These are phyloP conservation scores for Penicillium oxalicum DNA, from an alignment of 2,329 filamentous ascomycete species.

Conservation along the genomic window DNA sequence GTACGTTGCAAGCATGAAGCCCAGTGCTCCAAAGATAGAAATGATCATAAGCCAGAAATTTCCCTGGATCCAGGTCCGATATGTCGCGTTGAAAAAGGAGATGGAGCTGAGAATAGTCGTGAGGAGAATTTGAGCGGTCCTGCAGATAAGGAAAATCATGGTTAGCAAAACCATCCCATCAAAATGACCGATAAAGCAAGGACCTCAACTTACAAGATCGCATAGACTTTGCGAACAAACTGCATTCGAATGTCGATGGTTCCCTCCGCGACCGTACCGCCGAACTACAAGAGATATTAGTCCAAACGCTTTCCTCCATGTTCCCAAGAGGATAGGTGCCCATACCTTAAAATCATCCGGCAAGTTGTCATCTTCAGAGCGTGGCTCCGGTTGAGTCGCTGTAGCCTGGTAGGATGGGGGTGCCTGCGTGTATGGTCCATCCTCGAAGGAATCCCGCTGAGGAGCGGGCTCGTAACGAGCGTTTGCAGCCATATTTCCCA, in stretches of 20 bases:
- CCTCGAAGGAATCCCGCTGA: constrained; percentile 79
- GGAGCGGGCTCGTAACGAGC: constrained; percentile 79
- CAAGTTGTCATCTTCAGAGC: constrained; percentile 80
- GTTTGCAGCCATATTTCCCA: constrained; percentile 58
- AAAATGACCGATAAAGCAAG: not conserved
- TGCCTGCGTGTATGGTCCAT: constrained; percentile 63
- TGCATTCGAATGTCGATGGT: constrained; percentile 95
- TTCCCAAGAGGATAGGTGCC: too few relatives aligned
- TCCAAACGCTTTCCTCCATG: too few relatives aligned
- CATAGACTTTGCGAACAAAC: constrained; percentile 95
- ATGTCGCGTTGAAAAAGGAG: constrained; percentile 75
- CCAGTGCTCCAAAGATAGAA: constrained; percentile 77
- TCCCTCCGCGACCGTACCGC: constrained; percentile 85
- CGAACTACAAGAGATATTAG: constrained; percentile 56
- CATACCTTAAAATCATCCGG: constrained; percentile 93
- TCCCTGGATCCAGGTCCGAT: constrained; percentile 80
- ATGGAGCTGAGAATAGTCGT: constrained; percentile 75
- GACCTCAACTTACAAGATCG: constrained; percentile 63
- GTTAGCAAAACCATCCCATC: not conserved
- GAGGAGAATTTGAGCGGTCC: constrained; percentile 81
- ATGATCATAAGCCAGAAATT: constrained; percentile 80
- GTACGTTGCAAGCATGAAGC: constrained; percentile 79
- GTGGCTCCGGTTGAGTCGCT: constrained; percentile 51
- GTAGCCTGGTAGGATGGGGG: constrained; percentile 74
- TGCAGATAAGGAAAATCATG: constrained; percentile 18